Evolutionary conservation across 1,284 basidiomycete species (phyloP).

Genomic region (Ganoderma sinense): DNA sequence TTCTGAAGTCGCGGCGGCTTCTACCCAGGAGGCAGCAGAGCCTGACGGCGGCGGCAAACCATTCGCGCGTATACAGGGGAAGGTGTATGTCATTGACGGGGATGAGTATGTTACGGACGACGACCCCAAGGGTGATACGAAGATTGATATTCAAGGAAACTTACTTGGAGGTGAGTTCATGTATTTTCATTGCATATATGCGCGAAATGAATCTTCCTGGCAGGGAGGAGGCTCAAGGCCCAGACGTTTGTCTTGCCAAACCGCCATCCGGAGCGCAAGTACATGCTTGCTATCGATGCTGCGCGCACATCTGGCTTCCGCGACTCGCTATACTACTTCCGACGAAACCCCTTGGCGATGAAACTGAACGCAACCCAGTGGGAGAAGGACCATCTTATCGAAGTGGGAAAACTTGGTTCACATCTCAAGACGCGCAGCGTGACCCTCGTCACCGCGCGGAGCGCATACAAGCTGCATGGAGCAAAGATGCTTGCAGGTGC

Average conservation of each 20-base stretch:
- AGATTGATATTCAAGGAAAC: conserved; percentile 88
- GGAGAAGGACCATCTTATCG: conserved; percentile 94
- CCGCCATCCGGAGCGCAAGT: conserved; percentile 84
- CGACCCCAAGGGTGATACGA: conserved; percentile 89
- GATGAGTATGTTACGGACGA: conserved; percentile 90
- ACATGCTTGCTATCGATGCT: conserved; percentile 97
- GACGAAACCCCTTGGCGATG: conserved; percentile 88
- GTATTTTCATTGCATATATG: neutral
- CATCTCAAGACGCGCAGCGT: conserved; percentile 92
- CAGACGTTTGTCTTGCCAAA: conserved; percentile 86
- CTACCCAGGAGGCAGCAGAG: conserved; percentile 43
- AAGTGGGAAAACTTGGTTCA: conserved; percentile 85
- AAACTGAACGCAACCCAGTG: conserved; percentile 88
- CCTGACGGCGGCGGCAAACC: conserved; percentile 64
- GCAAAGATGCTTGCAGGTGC: conserved; percentile 87
- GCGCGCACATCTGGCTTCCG: conserved; percentile 95
- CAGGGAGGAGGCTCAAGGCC: conserved; percentile 89
- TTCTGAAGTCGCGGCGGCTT: conserved; percentile 34
- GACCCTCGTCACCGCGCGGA: conserved; percentile 91
- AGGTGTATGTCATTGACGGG: conserved; percentile 81
- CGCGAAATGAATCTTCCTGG: neutral
- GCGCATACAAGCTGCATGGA: conserved; percentile 95
- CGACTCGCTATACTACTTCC: conserved; percentile 97
- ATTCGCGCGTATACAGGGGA: conserved; percentile 78
- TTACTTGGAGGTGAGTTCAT: conserved; percentile 79